Percentiles rank a stretch among this genome's conserved stretches.
Conservation (phyloP, 2,329 filamentous ascomycete genomes). For the Trichoderma afroharzianum region DNA sequence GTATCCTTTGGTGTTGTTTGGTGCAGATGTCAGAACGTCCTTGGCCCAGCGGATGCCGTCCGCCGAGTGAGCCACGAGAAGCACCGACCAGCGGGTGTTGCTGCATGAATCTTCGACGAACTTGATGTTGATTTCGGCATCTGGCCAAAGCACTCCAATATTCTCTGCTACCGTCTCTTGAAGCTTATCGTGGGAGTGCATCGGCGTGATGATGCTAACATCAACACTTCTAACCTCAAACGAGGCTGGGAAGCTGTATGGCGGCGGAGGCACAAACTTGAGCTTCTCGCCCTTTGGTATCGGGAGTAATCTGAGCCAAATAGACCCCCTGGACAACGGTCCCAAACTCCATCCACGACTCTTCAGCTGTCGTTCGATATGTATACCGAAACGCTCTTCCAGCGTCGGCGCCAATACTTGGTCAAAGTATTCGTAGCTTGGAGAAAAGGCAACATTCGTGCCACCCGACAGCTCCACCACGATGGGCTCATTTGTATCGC, state of each 20-base stretch:
- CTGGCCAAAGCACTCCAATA: slow-evolving; percentile 41
- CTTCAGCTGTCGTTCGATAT: slow-evolving; percentile 43
- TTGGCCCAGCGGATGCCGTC: slow-evolving; percentile 45
- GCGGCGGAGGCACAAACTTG: slow-evolving; percentile 29
- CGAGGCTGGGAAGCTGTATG: slow-evolving; percentile 24
- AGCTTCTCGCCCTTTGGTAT: slow-evolving; percentile 36
- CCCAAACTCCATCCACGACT: slow-evolving; percentile 51
- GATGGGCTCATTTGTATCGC: slow-evolving; percentile 41
- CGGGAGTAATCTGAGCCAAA: slow-evolving; percentile 41
- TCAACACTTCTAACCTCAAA: slow-evolving; percentile 45
- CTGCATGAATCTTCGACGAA: slow-evolving; percentile 50
- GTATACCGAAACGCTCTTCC: slow-evolving; percentile 47
- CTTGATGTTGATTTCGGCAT: slow-evolving; percentile 42
- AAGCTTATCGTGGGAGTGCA: slow-evolving; percentile 40
- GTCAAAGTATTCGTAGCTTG: slow-evolving; percentile 60
- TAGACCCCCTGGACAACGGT: slow-evolving; percentile 37
- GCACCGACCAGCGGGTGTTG: slow-evolving; percentile 50
- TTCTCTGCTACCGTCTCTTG: slow-evolving; percentile 38
- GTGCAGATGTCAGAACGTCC: slow-evolving; percentile 41
- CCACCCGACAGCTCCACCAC: slow-evolving; percentile 53
- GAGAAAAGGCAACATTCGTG: slow-evolving; percentile 56
- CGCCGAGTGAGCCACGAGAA: slow-evolving; percentile 53
- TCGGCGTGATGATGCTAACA: slow-evolving; percentile 49
- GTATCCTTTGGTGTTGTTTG: slow-evolving; percentile 37
- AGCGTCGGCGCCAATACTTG: slow-evolving; percentile 57